Evolutionary conservation across 805 yeast genomes (phyloP).

Genomic region (Candida parachauliodes): DNA sequence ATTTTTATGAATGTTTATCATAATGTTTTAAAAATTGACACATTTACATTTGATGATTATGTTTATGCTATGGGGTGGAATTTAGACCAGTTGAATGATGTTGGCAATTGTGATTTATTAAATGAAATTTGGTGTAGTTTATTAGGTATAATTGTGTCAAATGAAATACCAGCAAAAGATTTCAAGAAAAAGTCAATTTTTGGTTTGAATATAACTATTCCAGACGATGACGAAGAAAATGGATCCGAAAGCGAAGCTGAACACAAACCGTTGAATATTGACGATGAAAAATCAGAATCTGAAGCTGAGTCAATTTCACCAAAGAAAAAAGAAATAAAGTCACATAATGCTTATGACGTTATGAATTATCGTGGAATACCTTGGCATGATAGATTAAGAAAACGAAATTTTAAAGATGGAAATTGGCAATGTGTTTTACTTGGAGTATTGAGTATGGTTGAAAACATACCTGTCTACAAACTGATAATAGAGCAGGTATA

Average conservation of each 20-base stretch:
- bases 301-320: constrained; percentile 9
- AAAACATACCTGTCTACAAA: constrained; percentile 53
- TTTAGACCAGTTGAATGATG: constrained; percentile 31
- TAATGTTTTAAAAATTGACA: constrained; percentile 59
- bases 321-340: constrained; percentile 10
- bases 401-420: constrained; percentile 76
- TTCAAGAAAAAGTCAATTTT: constrained; percentile 30
- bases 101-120: constrained; percentile 45
- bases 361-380: constrained; percentile 56
- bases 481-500: constrained; percentile 49
- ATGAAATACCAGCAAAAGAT: constrained; percentile 28
- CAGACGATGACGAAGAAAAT: constrained; percentile 22
- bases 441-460: constrained; percentile 64
- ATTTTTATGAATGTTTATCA: constrained; percentile 69
- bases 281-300: constrained; percentile 16
- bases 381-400: constrained; percentile 78
- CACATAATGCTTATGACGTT: constrained; percentile 43
- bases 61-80: constrained; percentile 53
- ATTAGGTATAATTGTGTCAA: constrained; percentile 52
- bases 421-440: constrained; percentile 77
- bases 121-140: constrained; percentile 69
- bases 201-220: constrained; percentile 32
- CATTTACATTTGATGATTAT: constrained; percentile 78
- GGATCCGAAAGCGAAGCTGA: constrained; percentile 13
- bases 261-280: constrained; percentile 17